phyloP scores from a whole-genome alignment of 2,329 filamentous ascomycete genomes.

The Corinectria fuckeliana region DNA sequence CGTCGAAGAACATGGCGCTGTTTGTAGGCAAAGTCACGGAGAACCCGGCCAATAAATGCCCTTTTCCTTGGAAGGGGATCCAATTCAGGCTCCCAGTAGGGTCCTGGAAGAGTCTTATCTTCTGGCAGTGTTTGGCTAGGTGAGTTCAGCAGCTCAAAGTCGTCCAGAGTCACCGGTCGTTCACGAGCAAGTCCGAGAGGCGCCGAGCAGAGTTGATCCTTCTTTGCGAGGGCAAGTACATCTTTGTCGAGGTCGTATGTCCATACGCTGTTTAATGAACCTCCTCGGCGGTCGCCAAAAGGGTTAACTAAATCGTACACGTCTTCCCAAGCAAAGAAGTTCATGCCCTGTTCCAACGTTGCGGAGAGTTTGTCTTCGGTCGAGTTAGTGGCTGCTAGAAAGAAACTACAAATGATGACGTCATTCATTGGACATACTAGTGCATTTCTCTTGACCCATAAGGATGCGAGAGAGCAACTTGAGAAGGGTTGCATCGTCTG shows the following conservation, averaged over 20 bases:
- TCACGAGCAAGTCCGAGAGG: conserved; percentile 17
- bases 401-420: background rate
- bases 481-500: conserved; percentile 15
- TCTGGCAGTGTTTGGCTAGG: background rate
- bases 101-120: conserved; percentile 5
- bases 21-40: conserved; percentile 25
- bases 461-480: conserved; percentile 17
- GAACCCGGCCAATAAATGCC: conserved; percentile 19
- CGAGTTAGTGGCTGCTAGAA: background rate
- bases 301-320: conserved; percentile 30
- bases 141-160: conserved; percentile 18
- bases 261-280: conserved; percentile 28
- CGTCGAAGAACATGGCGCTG: conserved; percentile 33
- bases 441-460: conserved; percentile 17
- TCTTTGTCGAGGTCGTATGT: conserved; percentile 27
- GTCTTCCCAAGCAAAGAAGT: conserved; percentile 15
- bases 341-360: conserved; percentile 8
- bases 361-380: conserved; percentile 8
- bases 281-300: conserved; percentile 29
- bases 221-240: conserved; percentile 21
- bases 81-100: conserved; percentile 25
- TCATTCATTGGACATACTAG: conserved; percentile 14
- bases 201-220: conserved; percentile 10
- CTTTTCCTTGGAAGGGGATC: background rate
- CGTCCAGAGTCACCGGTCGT: conserved; percentile 19